These are phyloP conservation scores for Amanita subjunquillea DNA, from an alignment of 768 basidiomycete genomes.

Conservation along the genomic window DNA sequence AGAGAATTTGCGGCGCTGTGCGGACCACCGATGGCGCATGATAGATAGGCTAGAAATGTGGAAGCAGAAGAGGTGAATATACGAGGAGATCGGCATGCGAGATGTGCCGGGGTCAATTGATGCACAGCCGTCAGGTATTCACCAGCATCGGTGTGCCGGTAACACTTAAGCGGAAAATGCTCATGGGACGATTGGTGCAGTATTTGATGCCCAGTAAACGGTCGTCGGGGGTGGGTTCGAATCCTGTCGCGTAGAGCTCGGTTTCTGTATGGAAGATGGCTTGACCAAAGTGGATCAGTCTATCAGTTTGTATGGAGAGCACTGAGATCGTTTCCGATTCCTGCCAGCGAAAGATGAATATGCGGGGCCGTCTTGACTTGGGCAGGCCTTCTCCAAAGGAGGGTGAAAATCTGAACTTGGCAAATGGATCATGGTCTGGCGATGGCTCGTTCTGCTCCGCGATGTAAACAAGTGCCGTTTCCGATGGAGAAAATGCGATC, in stretches of 20 bases:
- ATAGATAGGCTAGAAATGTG: slow-evolving; percentile 39
- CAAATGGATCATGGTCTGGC: slow-evolving; percentile 21
- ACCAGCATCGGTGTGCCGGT: slow-evolving; percentile 7
- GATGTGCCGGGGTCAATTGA: slow-evolving; percentile 31
- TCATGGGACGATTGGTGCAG: slow-evolving; percentile 49
- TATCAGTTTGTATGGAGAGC: slow-evolving; percentile 3
- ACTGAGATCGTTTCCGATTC: background rate
- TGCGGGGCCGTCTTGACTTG: slow-evolving; percentile 38
- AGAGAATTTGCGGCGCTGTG: slow-evolving; percentile 48
- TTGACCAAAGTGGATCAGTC: slow-evolving; percentile 40
- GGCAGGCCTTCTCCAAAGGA: slow-evolving; percentile 53
- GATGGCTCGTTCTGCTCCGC: slow-evolving; percentile 41
- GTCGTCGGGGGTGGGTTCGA: slow-evolving; percentile 46
- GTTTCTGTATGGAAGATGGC: slow-evolving; percentile 34
- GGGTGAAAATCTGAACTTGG: slow-evolving; percentile 45
- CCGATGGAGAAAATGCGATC: slow-evolving; percentile 43
- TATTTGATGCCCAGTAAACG: slow-evolving; percentile 47
- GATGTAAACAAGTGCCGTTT: slow-evolving; percentile 43
- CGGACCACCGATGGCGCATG: slow-evolving; percentile 43
- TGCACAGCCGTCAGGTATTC: slow-evolving; percentile 9
- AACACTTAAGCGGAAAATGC: slow-evolving; percentile 42
- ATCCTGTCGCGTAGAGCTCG: slow-evolving; percentile 48
- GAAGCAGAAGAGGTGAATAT: slow-evolving; percentile 18
- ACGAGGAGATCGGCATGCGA: slow-evolving; percentile 26
- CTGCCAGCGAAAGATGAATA: slow-evolving; percentile 45